These are phyloP conservation scores for Wickerhamomyces mucosus DNA, from an alignment of 805 yeast species.

Conservation along the genomic window DNA sequence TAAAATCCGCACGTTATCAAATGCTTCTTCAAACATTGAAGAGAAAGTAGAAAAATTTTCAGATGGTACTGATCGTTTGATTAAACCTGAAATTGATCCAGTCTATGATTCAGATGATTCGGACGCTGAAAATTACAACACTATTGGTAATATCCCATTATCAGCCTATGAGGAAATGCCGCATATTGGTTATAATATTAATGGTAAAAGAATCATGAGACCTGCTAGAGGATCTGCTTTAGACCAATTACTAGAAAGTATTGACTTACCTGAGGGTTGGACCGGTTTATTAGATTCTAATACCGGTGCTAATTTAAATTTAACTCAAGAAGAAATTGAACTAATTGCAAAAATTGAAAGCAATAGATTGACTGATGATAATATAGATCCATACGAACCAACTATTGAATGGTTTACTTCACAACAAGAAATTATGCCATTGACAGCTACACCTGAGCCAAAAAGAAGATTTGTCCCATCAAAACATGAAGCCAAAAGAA, in stretches of 20 bases:
- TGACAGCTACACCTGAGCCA: conserved; percentile 92
- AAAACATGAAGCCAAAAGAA: conserved; percentile 90
- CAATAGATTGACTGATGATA: conserved; percentile 75
- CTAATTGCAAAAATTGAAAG: conserved; percentile 77
- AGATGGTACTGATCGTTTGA: conserved; percentile 72
- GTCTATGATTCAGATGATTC: conserved; percentile 92
- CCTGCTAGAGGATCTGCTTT: conserved; percentile 96
- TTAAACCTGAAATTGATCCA: conserved; percentile 88
- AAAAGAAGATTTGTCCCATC: conserved; percentile 95
- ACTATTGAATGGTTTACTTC: conserved; percentile 93
- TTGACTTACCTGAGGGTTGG: conserved; percentile 98
- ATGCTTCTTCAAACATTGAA: conserved; percentile 19
- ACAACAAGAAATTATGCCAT: conserved; percentile 78
- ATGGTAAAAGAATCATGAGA: conserved; percentile 97
- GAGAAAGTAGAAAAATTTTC: conserved; percentile 42
- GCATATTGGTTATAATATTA: conserved; percentile 92
- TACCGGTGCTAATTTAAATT: conserved; percentile 78
- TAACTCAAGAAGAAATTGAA: conserved; percentile 82
- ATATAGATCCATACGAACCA: conserved; percentile 84
- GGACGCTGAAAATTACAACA: conserved; percentile 71
- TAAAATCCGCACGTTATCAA: conserved; percentile 41
- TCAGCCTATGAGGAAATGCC: conserved; percentile 96
- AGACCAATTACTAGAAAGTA: conserved; percentile 79
- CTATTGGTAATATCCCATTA: conserved; percentile 89
- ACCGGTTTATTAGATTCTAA: conserved; percentile 88